Evolutionary conservation across 129 eudicot genomes (phyloP).

Genomic region (Escallonia rubra): DNA sequence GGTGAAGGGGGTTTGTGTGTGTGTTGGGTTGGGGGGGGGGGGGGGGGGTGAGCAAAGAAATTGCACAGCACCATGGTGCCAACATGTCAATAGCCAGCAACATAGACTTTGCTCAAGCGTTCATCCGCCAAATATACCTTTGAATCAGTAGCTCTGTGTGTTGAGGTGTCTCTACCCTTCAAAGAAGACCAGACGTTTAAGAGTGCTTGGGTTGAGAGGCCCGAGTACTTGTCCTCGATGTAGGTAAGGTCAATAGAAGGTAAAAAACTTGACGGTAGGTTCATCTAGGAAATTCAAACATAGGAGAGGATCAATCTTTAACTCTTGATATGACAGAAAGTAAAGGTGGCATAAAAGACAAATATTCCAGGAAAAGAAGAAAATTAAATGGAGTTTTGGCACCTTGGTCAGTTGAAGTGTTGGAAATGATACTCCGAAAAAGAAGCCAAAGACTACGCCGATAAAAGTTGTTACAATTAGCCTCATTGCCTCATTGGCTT

Average conservation of each 20-base stretch:
- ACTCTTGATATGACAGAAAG: not conserved
- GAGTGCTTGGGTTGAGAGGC: slow-evolving; percentile 76
- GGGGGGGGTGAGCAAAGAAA: too few species aligned
- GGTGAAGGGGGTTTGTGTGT: too few species aligned
- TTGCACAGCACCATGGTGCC: too few species aligned
- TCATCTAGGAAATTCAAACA: slow-evolving; percentile 37
- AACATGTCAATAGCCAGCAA: too few species aligned
- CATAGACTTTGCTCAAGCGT: too few species aligned
- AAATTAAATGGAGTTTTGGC: slow-evolving; percentile 5
- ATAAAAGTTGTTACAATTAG: slow-evolving; percentile 64
- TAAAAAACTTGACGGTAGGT: slow-evolving; percentile 41
- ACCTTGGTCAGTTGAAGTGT: slow-evolving; percentile 55
- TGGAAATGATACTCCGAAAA: slow-evolving; percentile 73
- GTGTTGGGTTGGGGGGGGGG: too few species aligned
- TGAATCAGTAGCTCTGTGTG: slow-evolving; percentile 31
- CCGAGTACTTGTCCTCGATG: slow-evolving; percentile 83
- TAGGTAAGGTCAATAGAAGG: slow-evolving; percentile 63
- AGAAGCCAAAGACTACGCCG: slow-evolving; percentile 71
- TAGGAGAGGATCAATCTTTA: not conserved
- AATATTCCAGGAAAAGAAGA: not conserved
- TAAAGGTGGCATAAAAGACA: too few species aligned
- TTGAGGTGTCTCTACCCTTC: slow-evolving; percentile 28
- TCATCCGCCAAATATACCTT: slow-evolving; percentile 28
- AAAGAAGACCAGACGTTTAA: slow-evolving; percentile 71
- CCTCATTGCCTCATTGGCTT: slow-evolving; percentile 65